Percentiles rank a stretch among this genome's conserved stretches.
phyloP scores from a whole-genome alignment of 2,329 filamentous ascomycete genomes.

The Sphaerostilbella broomeana region DNA sequence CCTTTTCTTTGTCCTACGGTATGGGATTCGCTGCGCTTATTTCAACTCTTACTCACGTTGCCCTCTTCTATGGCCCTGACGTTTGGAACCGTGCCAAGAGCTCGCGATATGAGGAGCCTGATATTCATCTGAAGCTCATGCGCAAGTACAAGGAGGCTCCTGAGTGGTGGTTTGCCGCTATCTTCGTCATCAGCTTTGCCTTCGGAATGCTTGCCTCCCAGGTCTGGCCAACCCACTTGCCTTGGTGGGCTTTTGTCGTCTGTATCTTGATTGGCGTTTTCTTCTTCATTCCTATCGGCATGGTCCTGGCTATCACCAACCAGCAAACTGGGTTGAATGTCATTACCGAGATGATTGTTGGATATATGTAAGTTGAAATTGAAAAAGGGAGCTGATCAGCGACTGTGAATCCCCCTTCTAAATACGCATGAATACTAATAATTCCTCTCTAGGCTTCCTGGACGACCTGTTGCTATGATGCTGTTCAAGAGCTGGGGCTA shows the following conservation, averaged over 20 bases:
- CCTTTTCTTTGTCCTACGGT: conserved; percentile 48
- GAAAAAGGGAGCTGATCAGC: too few relatives aligned
- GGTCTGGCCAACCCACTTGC: conserved; percentile 31
- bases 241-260: conserved; percentile 36
- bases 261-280: conserved; percentile 32
- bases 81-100: conserved; percentile 29
- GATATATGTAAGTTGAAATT: conserved; percentile 33
- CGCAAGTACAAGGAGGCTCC: conserved; percentile 46
- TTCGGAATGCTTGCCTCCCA: conserved; percentile 33
- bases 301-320: conserved; percentile 41
- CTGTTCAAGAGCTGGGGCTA: conserved; percentile 40
- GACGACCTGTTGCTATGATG: conserved; percentile 41
- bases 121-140: conserved; percentile 50
- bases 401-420: too few relatives aligned
- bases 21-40: conserved; percentile 50
- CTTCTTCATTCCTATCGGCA: conserved; percentile 35
- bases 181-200: conserved; percentile 40
- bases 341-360: conserved; percentile 40
- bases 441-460: conserved; percentile 25
- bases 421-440: not conserved
- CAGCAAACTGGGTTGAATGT: conserved; percentile 40
- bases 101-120: conserved; percentile 32
- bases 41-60: conserved; percentile 44
- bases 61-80: conserved; percentile 45
- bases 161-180: conserved; percentile 46